Base-by-base conservation (phyloP, 441 rosid genomes). In the Gossypium aridum region DNA sequence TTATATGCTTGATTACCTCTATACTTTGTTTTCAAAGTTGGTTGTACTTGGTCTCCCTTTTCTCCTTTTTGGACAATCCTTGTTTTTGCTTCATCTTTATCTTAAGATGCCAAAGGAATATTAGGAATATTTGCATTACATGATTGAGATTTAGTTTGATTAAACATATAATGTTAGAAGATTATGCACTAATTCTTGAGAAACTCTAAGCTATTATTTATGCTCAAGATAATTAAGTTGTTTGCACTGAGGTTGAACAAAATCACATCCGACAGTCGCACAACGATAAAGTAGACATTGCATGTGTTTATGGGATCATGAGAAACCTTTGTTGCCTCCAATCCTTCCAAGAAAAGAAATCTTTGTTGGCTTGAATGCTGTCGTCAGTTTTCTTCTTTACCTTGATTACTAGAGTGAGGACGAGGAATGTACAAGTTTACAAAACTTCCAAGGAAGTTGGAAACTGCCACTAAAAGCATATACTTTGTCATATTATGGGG, bases 231-330 rank as follows among this genome's bases (percentile, higher is more conserved):
- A 26, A 51, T 31, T 34, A 7, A 54, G 26, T 70, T 17, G 47
- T 31, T 70, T 70, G 73, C 63, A 17, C 47, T 70, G 73, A 55
- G 26, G 73, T 55, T 70, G 63, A 34, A 31, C 31, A 70, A 55
- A 69, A 16, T 51, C 31, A 20, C 2, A 6, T 3, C 17, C 5
- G 16, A 70, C 26, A 68, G 4, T 49, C 0, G 5, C 22, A 17
- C 49, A 53, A 28, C 13, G 25, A 67, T 66, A 23, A 43, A n/a
- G 37, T 17, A 22, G 57, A 22, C 34, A 14, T 67, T 47, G 57
- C 56, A 19, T 26, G 34, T 66, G 28, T 47, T 45, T 45, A 16
- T 45, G 37, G 71, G 71, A 13, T 66, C 53, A 64, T 64, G 51
- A 64, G 53, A 20, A 64, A 37, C 53, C 69, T 37, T 10, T 49